phyloP scores from a whole-genome alignment of 169 alveolate genomes.

The Plasmodium coatneyi region DNA sequence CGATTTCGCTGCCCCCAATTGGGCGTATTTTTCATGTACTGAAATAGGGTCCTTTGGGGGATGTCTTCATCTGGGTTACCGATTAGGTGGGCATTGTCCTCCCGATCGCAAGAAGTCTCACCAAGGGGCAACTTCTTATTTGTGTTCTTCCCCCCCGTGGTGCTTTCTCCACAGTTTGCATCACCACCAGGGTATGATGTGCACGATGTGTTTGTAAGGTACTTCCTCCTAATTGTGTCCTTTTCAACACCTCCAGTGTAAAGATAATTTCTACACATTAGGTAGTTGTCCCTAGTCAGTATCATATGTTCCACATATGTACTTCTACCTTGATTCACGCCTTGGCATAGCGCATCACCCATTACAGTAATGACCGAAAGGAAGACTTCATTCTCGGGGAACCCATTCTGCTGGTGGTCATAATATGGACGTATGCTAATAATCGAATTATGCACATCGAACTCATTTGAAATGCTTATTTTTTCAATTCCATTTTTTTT shows the following conservation, averaged over 20 bases:
- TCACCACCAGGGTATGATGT: neutral
- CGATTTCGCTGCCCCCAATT: neutral
- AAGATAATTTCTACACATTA: slow-evolving; percentile 13
- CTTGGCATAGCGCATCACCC: neutral
- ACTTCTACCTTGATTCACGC: neutral
- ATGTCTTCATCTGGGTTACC: neutral
- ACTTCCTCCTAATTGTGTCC: neutral
- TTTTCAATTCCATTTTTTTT: slow-evolving; percentile 50
- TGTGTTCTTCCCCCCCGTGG: neutral
- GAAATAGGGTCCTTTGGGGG: neutral
- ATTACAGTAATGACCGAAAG: slow-evolving; percentile 18
- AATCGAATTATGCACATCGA: slow-evolving; percentile 15
- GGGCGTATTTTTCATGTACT: neutral
- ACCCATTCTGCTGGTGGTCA: neutral
- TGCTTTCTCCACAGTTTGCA: neutral
- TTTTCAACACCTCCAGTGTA: neutral
- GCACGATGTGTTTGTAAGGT: neutral
- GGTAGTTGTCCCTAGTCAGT: slow-evolving; percentile 15
- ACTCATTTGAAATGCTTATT: slow-evolving; percentile 1
- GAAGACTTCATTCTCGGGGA: neutral
- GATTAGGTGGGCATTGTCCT: neutral
- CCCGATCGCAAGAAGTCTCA: neutral
- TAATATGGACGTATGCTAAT: slow-evolving; percentile 18
- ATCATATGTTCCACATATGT: slow-evolving; percentile 25
- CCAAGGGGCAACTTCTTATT: neutral